A percentile compares a stretch with the other conserved stretches of the same genome.
Evolutionary conservation across 345 rosid species (phyloP).

Genomic region (Eucalyptus shirleyi): DNA sequence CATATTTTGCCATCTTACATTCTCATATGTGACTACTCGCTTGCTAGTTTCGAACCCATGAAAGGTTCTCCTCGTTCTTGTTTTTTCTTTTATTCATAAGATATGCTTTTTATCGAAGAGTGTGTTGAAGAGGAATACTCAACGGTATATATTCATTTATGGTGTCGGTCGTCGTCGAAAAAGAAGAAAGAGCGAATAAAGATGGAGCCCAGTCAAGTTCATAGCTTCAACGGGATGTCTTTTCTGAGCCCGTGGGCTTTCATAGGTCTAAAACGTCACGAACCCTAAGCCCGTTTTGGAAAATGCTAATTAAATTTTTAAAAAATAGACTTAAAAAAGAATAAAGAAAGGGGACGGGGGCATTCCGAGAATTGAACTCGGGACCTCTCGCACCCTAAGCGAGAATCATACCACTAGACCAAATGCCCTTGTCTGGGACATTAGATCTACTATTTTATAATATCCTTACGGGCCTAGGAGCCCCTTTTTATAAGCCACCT

Average conservation of each 20-base stretch:
- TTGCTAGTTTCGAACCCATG: not conserved
- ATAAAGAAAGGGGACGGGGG: not conserved
- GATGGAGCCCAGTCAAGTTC: not conserved
- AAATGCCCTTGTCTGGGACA: conserved; percentile 23
- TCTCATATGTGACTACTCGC: not conserved
- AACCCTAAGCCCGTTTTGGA: not conserved
- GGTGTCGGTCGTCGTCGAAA: not conserved
- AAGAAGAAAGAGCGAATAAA: not conserved
- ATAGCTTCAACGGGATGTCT: not conserved
- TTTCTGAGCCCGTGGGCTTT: not conserved
- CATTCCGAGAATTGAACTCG: conserved; percentile 76
- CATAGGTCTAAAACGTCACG: not conserved
- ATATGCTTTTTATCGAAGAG: not conserved
- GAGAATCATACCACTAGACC: conserved; percentile 92
- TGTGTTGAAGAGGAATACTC: not conserved
- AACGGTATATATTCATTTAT: too few relatives aligned
- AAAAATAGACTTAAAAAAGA: accelerated
- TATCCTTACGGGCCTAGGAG: accelerated
- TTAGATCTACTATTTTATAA: accelerated
- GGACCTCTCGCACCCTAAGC: conserved; percentile 88
- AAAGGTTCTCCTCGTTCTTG: not conserved
- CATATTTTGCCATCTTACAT: not conserved
- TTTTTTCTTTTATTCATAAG: not conserved
- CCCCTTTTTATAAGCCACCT: not conserved
- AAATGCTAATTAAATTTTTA: not conserved